Conservation (phyloP, 345 rosid species). For the Eucalyptus polyanthemos region DNA sequence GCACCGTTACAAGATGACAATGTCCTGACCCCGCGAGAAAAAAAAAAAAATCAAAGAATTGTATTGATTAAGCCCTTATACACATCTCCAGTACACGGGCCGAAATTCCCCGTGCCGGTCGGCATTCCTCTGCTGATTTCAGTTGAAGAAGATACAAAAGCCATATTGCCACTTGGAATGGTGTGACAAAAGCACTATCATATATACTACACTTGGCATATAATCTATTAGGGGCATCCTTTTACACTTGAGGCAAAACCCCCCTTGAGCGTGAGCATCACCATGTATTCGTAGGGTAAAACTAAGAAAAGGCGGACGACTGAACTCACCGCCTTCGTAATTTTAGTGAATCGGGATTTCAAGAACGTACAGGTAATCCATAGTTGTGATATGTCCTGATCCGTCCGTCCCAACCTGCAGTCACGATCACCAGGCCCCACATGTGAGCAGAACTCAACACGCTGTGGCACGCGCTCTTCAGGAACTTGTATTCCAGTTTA, state of each 20-base stretch:
- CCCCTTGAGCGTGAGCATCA: background rate
- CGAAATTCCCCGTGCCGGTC: background rate
- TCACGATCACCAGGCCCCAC: conserved; percentile 63
- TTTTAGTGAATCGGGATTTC: background rate
- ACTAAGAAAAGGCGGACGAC: background rate
- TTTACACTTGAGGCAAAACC: background rate
- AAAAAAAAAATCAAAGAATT: background rate
- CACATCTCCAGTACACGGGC: background rate
- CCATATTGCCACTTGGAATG: background rate
- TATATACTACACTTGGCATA: background rate
- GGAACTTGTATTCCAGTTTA: conserved; percentile 41
- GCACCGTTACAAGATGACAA: background rate
- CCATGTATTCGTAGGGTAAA: background rate
- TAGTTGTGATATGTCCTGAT: conserved; percentile 60
- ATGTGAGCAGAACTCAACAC: conserved; percentile 34
- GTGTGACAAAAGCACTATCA: background rate
- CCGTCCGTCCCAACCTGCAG: conserved; percentile 72
- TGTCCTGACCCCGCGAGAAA: background rate
- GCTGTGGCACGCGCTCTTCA: conserved; percentile 48
- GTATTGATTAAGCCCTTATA: background rate
- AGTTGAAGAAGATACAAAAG: background rate
- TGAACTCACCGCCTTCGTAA: background rate
- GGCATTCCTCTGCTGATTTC: background rate
- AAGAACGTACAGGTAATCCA: conserved; percentile 35
- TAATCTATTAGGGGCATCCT: background rate